Evolutionary conservation across 2,329 filamentous ascomycete genomes (phyloP), one percentile per base, ranked within the genome.

Genomic region (Grosmannia huntii): DNA sequence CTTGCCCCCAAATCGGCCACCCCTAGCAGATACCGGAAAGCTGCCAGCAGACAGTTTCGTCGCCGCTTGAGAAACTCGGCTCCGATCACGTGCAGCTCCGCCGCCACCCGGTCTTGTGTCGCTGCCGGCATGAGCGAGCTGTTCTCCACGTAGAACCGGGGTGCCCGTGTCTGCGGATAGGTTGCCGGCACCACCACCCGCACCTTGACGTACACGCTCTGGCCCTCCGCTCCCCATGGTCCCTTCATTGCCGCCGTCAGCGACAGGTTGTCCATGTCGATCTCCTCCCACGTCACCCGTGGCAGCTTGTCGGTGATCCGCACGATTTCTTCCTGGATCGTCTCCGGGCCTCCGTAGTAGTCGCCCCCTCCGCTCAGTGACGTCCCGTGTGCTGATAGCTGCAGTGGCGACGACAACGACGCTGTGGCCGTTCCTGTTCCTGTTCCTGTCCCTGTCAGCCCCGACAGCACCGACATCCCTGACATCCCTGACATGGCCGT

Each of bases 291-390:
- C 56, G 76, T 78, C 44, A 86, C 81, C 62, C 84, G 85, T 14
- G 82, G 81, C 49, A 85, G 75, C 64, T 83, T 79, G 14, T 74
- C 76, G 65, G 77, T 82, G 62, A 86, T 78, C 27, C 81, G 81
- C 38, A 85, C 70, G 31, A 86, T 78, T 67, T 86, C 83, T 53
- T 85, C 83, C 59, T 85, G 82, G 28, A 86, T 74, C 2, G 78
- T 78, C 62, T 86, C 83, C 1, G 80, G 77, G 58, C 82, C 79
- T 25, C 75, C 79, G 81, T 81, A 84, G 54, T 82, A 53, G 28
- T 53, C 51, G 28, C 27, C 53, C 5, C 53, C 77, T 58, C 75
- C 74, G 58, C 81, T 77, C 60, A 81, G 71, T 9, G 71, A 70
- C 62, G 80, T 72, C 68, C 79, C 74, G 71, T 81, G 72, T 62